Conservation (phyloP, 306 rosid genomes). For the Styphnolobium japonicum region DNA sequence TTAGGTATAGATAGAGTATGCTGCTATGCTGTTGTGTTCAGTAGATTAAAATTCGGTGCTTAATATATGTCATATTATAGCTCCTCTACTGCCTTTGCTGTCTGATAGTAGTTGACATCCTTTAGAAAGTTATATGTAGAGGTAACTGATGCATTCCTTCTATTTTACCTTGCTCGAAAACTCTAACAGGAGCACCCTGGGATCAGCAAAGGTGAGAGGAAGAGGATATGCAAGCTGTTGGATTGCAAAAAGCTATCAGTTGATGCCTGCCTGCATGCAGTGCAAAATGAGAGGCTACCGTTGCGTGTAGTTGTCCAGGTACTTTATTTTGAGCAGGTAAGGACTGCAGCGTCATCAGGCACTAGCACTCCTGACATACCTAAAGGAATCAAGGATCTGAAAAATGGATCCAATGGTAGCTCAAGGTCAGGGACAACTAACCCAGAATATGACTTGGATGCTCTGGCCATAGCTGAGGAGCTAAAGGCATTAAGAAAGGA, state of each 20-base stretch:
- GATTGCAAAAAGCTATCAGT: constrained; percentile 85
- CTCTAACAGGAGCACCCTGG: constrained; percentile 82
- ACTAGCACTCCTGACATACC: constrained; percentile 91
- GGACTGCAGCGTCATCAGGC: constrained; percentile 76
- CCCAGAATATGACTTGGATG: constrained; percentile 79
- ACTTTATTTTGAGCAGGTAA: constrained; percentile 88
- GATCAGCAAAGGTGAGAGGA: constrained; percentile 81
- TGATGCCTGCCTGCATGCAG: constrained; percentile 90
- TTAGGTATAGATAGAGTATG: not conserved
- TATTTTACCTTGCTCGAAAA: constrained; percentile 13
- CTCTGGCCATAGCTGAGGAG: constrained; percentile 72
- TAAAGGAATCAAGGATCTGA: constrained; percentile 66
- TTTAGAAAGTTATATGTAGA: not conserved
- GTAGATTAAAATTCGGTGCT: not conserved
- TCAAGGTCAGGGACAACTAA: constrained; percentile 83
- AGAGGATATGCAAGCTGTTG: constrained; percentile 90
- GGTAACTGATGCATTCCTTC: not conserved
- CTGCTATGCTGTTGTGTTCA: not conserved
- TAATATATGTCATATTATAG: not conserved
- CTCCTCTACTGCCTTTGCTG: not conserved
- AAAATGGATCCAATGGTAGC: constrained; percentile 71
- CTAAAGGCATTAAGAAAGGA: constrained; percentile 82
- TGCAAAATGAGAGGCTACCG: constrained; percentile 96
- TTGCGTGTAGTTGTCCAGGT: constrained; percentile 92
- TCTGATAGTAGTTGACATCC: not conserved